A percentile compares a stretch with the other conserved stretches of the same genome.
These are phyloP conservation scores for Waitea zeae DNA, from an alignment of 1,284 basidiomycete species.

Conservation along the genomic window DNA sequence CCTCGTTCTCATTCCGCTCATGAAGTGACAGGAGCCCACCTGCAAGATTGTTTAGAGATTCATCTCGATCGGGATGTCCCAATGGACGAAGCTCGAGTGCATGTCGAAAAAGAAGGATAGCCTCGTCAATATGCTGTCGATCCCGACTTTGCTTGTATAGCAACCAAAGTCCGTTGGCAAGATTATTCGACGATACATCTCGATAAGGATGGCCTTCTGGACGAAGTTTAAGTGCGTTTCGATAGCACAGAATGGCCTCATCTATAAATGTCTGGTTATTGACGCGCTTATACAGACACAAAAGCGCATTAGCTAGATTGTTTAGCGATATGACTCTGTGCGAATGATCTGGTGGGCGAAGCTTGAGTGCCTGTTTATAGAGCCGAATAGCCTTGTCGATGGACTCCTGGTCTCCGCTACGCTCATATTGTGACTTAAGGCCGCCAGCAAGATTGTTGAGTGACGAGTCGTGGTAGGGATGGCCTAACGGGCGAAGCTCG, in stretches of 20 bases:
- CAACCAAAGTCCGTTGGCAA: neutral
- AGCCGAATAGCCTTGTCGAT: too few relatives aligned
- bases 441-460: constrained; percentile 1
- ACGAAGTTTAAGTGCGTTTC: neutral
- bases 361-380: neutral
- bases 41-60: too few relatives aligned
- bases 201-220: neutral
- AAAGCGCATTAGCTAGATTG: neutral
- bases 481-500: neutral
- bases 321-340: neutral
- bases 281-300: neutral
- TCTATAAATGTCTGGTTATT: neutral
- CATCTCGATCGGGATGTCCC: too few relatives aligned
- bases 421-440: too few relatives aligned
- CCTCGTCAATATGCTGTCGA: too few relatives aligned
- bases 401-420: too few relatives aligned
- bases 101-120: too few relatives aligned
- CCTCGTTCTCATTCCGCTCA: too few relatives aligned
- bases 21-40: too few relatives aligned
- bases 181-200: neutral
- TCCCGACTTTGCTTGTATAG: too few relatives aligned
- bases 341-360: neutral
- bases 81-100: too few relatives aligned
- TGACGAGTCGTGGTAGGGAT: neutral
- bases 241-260: neutral